Base-by-base conservation (phyloP, 1,139 yeast species). In the Lizanozyma gosingica region DNA sequence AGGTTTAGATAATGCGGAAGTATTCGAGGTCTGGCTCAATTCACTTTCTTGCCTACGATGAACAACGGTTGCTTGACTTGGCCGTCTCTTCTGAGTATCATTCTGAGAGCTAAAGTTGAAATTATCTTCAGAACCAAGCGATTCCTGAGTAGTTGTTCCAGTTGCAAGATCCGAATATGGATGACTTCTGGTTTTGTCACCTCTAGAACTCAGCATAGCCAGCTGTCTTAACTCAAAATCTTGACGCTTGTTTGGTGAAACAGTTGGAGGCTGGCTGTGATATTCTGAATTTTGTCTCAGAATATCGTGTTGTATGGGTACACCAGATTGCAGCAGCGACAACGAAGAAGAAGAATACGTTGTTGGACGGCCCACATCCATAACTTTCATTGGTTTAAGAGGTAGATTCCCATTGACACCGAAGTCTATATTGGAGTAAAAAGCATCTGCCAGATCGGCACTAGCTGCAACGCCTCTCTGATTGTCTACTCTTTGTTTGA, bases 331-430 rank as follows among this genome's bases (percentile, higher is more conserved):
- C 14, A 6, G 17, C 17, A 33, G 35, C 9, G 16, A 15, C 8
- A 6, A 15, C 8, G 37, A 14, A 35, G 27, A 8, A 4, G n/a
- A n/a, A 6, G 18, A 14, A 27, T 29, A 38, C 15, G 39, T 29
- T 15, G 36, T 36, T 14, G 56, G 51, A 18, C 58, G 42, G 40
- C 55, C 59, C n/a, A 50, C 54, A 35, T 46, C 55, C 57, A 67
- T 53, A 4, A 64, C 62, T 40, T 55, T 62, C 74, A 69, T 68
- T 8, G 71, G 72, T 46, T 69, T 69, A 53, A 57, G 46, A 1
- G 74, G 74, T 17, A 68, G 56, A 41, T 62, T 60, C 2, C 75
- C 75, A 50, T 67, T 65, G 4, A 69, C 58, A 2, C 74, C 68
- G 50, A 68, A 69, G 45, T 69, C 75, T 47, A 68, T 51, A 39